phyloP scores from a whole-genome alignment of 371 early-diverging fungal genomes.

The Blakeslea trispora region DNA sequence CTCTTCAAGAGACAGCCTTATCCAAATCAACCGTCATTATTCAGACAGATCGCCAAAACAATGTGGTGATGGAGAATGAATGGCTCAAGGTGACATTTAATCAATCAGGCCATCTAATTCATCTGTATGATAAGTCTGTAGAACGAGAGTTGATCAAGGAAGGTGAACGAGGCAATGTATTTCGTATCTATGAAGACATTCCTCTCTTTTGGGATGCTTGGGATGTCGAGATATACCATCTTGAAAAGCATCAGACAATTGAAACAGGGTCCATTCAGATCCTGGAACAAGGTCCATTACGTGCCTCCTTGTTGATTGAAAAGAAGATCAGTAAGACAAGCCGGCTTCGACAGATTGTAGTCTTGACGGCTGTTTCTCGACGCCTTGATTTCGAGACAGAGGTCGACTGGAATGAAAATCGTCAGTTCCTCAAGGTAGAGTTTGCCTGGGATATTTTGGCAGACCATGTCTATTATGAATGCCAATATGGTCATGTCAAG shows the following conservation, averaged over 20 bases:
- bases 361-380: slow-evolving; percentile 67
- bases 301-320: slow-evolving; percentile 70
- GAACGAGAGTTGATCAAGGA: slow-evolving; percentile 77
- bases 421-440: slow-evolving; percentile 86
- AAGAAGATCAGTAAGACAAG: slow-evolving; percentile 64
- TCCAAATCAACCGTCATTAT: slow-evolving; percentile 36
- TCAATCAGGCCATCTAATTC: slow-evolving; percentile 66
- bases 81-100: slow-evolving; percentile 70
- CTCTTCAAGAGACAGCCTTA: background rate
- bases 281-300: slow-evolving; percentile 80
- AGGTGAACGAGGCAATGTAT: slow-evolving; percentile 70
- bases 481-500: slow-evolving; percentile 85
- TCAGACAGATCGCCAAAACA: slow-evolving; percentile 34
- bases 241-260: slow-evolving; percentile 73
- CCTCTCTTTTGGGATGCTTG: slow-evolving; percentile 51
- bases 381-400: slow-evolving; percentile 86
- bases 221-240: slow-evolving; percentile 85
- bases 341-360: slow-evolving; percentile 69
- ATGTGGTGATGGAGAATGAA: slow-evolving; percentile 70
- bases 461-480: slow-evolving; percentile 88
- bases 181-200: slow-evolving; percentile 81
- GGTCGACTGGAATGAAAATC: slow-evolving; percentile 93
- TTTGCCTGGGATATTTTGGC: slow-evolving; percentile 81
- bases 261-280: slow-evolving; percentile 51
- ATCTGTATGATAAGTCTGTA: slow-evolving; percentile 60